Evolutionary conservation across 73 alveolate species (phyloP).

Genomic region (Paraurostyla sp.): DNA sequence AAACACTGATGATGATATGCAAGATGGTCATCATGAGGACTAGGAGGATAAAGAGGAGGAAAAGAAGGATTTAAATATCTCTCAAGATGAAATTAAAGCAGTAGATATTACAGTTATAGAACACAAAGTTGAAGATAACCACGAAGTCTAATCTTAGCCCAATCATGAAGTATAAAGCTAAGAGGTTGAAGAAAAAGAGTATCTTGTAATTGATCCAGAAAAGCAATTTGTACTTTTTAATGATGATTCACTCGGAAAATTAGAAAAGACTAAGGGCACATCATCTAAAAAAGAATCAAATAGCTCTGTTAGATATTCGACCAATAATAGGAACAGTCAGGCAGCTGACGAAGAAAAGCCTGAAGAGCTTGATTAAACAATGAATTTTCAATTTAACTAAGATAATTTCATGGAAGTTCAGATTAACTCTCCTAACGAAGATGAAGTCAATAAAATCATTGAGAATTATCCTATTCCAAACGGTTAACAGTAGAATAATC

Average conservation of each 20-base stretch:
- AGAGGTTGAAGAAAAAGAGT: background rate
- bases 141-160: too few relatives aligned
- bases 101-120: background rate
- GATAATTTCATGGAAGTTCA: conserved; percentile 16
- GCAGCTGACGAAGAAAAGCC: background rate
- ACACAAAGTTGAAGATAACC: background rate
- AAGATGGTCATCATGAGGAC: background rate
- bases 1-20: conserved; percentile 28
- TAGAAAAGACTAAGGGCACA: background rate
- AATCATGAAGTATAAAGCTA: background rate
- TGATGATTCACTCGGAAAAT: background rate
- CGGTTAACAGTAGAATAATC: background rate
- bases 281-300: conserved; percentile 20
- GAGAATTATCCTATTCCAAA: conserved; percentile 1
- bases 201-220: conserved; percentile 31
- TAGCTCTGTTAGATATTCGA: conserved; percentile 32
- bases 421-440: conserved; percentile 39
- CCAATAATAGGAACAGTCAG: background rate
- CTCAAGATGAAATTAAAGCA: background rate
- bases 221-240: background rate
- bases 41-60: background rate
- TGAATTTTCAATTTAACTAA: background rate
- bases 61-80: background rate
- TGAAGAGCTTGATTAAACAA: background rate
- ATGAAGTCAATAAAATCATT: background rate